phyloP scores from a whole-genome alignment of 129 eudicot genomes.

The Chrysanthemum seticuspe region DNA sequence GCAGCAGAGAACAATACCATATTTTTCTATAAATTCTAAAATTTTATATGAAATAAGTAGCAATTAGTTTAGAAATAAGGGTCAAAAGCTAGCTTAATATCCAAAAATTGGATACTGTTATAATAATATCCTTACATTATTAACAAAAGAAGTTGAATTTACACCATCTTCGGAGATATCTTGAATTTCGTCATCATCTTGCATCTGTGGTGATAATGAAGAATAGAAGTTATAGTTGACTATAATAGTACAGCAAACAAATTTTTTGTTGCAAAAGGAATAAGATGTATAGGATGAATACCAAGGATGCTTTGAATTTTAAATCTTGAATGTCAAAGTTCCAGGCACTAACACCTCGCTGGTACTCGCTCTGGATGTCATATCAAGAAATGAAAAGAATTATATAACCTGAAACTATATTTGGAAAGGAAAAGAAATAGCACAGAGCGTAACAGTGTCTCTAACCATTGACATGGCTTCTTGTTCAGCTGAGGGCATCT shows the following conservation, averaged over 20 bases:
- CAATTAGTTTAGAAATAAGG: not conserved
- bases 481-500: conserved; percentile 94
- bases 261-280: conserved; percentile 8
- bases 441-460: conserved; percentile 11
- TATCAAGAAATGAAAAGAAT: not conserved
- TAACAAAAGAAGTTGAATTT: conserved; percentile 38
- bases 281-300: conserved; percentile 29
- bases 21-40: conserved; percentile 3
- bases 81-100: conserved; percentile 15
- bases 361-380: conserved; percentile 82
- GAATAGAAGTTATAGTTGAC: conserved; percentile 9
- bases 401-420: conserved; percentile 9
- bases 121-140: conserved; percentile 39
- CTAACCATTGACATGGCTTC: conserved; percentile 94
- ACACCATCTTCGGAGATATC: conserved; percentile 65
- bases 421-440: not conserved
- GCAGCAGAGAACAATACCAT: conserved; percentile 27
- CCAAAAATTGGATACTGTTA: not conserved
- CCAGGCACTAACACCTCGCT: conserved; percentile 99
- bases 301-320: conserved; percentile 89
- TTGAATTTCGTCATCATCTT: conserved; percentile 80
- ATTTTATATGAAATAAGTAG: not conserved
- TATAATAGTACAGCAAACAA: not conserved
- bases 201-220: conserved; percentile 50
- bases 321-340: conserved; percentile 93